Conservation (phyloP, 2,329 filamentous ascomycete genomes). For the Talaromyces sp. region DNA sequence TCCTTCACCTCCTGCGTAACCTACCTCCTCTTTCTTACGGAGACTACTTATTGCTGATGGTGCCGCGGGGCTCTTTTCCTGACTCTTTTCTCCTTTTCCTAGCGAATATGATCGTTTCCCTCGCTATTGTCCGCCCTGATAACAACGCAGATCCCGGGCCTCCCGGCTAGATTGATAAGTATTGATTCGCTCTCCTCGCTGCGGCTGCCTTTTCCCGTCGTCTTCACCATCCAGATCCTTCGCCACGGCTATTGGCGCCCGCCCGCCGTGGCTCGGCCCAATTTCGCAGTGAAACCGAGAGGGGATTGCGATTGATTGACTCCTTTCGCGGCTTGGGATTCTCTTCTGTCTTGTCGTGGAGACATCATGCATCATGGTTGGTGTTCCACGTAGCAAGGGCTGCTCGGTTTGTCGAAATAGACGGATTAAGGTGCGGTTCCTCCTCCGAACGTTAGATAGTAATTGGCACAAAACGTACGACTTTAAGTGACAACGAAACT, state of each 20-base stretch:
- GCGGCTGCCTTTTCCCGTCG: background rate
- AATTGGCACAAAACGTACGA: background rate
- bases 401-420: conserved; percentile 41
- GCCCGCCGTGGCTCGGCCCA: background rate
- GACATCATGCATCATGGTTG: conserved; percentile 34
- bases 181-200: background rate
- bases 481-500: background rate
- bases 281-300: background rate
- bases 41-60: background rate
- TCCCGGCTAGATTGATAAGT: background rate
- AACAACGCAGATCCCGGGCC: background rate
- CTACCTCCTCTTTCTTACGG: background rate
- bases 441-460: background rate
- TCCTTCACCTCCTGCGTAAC: background rate
- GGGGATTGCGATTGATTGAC: background rate
- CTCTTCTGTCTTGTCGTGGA: background rate
- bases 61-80: background rate
- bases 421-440: conserved; percentile 34
- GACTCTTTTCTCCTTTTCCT: background rate
- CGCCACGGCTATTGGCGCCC: background rate
- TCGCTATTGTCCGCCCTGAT: background rate
- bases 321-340: background rate
- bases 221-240: background rate
- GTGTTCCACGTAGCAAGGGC: conserved; percentile 42
- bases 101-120: background rate